phyloP scores from a whole-genome alignment of 768 basidiomycete genomes.

The Nidularia pulvinata region DNA sequence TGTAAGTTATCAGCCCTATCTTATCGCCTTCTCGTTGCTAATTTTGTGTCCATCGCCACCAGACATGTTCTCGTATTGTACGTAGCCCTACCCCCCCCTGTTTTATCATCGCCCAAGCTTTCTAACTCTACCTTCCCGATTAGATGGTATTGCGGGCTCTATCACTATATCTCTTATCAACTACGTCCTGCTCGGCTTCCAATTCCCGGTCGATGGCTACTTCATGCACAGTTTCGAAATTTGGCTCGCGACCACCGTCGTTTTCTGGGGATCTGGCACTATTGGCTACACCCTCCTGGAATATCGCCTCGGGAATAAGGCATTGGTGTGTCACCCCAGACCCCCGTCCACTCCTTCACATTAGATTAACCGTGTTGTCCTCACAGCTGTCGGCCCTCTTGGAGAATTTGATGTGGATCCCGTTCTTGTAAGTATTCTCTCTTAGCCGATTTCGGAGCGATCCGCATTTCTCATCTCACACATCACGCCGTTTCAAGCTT shows the following conservation, averaged over 20 bases:
- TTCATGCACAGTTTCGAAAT: conserved; percentile 84
- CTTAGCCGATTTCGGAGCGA: conserved; percentile 2
- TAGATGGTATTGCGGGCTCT: conserved; percentile 64
- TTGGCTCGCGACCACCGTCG: conserved; percentile 75
- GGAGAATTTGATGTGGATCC: conserved; percentile 66
- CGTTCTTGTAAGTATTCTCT: conserved; percentile 65
- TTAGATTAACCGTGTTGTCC: not conserved
- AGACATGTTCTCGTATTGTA: conserved; percentile 60
- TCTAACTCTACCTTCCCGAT: not conserved
- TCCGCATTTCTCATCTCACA: not conserved
- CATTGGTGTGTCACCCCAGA: conserved; percentile 31
- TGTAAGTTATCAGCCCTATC: conserved; percentile 34
- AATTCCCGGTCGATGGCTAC: conserved; percentile 71
- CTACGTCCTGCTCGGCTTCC: conserved; percentile 74
- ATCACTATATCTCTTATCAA: conserved; percentile 70
- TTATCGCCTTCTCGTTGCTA: not conserved
- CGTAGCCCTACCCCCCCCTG: conserved; percentile 6
- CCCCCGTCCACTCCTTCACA: conserved; percentile 23
- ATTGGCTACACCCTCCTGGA: conserved; percentile 72
- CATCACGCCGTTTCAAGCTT: conserved; percentile 39
- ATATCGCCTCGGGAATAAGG: conserved; percentile 65
- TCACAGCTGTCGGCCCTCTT: conserved; percentile 41
- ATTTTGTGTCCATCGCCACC: not conserved
- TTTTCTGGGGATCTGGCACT: conserved; percentile 76
- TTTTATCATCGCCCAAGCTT: conserved; percentile 1